These are phyloP conservation scores for Apiospora phragmitis DNA, from an alignment of 2,329 filamentous ascomycete genomes.

Conservation along the genomic window DNA sequence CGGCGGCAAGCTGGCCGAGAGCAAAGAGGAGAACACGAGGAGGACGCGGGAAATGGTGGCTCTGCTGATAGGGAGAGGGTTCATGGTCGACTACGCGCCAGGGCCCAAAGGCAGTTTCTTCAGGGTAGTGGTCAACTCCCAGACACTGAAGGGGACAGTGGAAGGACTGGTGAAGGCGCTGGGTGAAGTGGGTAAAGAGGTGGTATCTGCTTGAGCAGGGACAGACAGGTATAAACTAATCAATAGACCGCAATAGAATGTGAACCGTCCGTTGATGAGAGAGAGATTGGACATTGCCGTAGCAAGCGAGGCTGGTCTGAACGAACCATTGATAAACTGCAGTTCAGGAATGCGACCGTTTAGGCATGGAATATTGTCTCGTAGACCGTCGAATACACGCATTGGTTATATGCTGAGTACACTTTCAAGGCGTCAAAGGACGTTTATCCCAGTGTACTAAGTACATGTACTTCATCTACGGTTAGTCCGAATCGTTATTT, in stretches of 20 bases:
- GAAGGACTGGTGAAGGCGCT: conserved; percentile 33
- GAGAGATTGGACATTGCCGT: no score
- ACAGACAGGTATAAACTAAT: not conserved
- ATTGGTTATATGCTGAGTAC: no score
- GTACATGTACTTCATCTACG: no score
- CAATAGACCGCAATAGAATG: not conserved
- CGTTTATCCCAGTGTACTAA: no score
- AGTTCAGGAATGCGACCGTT: no score
- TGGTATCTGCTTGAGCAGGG: conserved; percentile 9
- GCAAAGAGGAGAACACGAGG: conserved; percentile 47
- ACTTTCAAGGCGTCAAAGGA: no score
- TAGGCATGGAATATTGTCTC: no score
- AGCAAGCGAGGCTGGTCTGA: no score
- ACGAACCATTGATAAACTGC: no score
- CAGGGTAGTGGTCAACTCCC: conserved; percentile 59
- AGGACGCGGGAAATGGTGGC: conserved; percentile 50
- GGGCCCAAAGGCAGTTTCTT: conserved; percentile 57
- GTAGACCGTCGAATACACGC: no score
- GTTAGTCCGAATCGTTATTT: no score
- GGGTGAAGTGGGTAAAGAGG: conserved; percentile 26
- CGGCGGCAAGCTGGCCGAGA: conserved; percentile 47
- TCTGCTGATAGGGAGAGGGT: conserved; percentile 50
- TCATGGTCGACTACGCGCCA: conserved; percentile 64
- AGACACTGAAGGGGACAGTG: conserved; percentile 53
- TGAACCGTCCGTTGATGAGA: not conserved